Base-by-base conservation (phyloP, 192 early-diverging fungal genomes). In the Backusella liffmaniae region DNA sequence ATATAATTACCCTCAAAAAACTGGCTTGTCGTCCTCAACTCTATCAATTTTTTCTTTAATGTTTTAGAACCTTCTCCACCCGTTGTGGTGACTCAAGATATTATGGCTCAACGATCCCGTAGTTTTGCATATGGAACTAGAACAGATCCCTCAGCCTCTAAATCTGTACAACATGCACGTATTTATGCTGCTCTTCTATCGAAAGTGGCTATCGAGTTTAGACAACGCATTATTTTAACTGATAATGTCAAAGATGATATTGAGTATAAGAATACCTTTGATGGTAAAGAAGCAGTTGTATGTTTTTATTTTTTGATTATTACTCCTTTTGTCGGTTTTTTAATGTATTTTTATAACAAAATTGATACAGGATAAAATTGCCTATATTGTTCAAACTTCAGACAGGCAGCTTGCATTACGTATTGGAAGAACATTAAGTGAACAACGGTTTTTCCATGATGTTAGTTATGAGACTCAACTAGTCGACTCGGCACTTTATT, bases 391-490 rank as follows among this genome's bases (percentile, higher is more conserved):
- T 77, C 87, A 88, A 69, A 94, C 95, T 0, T 91, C 89, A 3
- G 95, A 99, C 79, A 89, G 96, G 62, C 95, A 96, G 66, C 81
- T 97, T 74, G 94, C 95, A 8, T 82, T 98, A 26, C 85, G 96
- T 2, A 81, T 97, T 4, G 97, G 97, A 10, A 89, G 96, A 23
- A 91, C 95, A 18, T 78, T 99, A 69, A 96, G 94, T 80, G 90
- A 93, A 53, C 97, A 99, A 83, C 86, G 88, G 21, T 91, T 98
- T 72, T 96, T 99, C 80, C 94, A 96, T 76, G 95, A 99, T 84
- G 96, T 98, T 12, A 88, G 85, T 10, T 96, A 93, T 76, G 91
- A 91, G 67, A 92, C 92, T 80, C 86, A 92, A 10, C 90, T 98
- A 70, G 87, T 95, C 9, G 96, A 97, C 76, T 91, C 91, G 68